Evolutionary conservation across 2,329 filamentous ascomycete species (phyloP).

Genomic region (Graphilbum ipis-grandicollis): DNA sequence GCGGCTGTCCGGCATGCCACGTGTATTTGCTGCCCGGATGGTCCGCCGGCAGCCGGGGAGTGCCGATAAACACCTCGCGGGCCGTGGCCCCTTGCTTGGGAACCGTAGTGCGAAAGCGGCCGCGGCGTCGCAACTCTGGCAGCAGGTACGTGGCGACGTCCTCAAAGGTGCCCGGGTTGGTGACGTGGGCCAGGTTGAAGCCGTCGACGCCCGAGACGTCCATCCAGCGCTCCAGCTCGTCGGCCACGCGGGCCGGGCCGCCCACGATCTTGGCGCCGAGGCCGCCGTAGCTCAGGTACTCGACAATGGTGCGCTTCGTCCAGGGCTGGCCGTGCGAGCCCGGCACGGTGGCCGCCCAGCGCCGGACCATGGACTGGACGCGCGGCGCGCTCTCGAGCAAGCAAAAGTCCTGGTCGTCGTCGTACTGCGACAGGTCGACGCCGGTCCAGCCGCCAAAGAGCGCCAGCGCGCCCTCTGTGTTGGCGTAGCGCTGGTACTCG

Average conservation of each 20-base stretch:
- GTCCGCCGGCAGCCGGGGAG: neutral
- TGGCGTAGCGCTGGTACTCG: conserved; percentile 5
- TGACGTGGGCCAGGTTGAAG: conserved; percentile 42
- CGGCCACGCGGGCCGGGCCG: conserved; percentile 45
- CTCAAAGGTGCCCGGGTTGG: conserved; percentile 39
- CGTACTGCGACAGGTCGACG: conserved; percentile 11
- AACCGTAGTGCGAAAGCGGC: conserved; percentile 11
- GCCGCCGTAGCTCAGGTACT: conserved; percentile 9
- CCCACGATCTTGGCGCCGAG: conserved; percentile 30
- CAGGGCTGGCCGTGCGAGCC: conserved; percentile 5
- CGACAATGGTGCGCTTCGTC: conserved; percentile 8
- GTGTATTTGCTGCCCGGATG: conserved; percentile 3
- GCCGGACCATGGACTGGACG: conserved; percentile 3
- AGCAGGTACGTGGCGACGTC: conserved; percentile 48
- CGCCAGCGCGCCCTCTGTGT: conserved; percentile 10
- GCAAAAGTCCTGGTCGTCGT: conserved; percentile 10
- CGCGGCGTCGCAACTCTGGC: conserved; percentile 41
- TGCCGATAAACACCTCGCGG: conserved; percentile 5
- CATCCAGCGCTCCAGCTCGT: conserved; percentile 51
- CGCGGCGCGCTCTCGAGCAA: conserved; percentile 1
- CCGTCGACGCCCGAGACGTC: conserved; percentile 53
- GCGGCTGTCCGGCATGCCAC: neutral
- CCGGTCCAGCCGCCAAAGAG: conserved; percentile 13
- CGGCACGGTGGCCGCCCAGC: conserved; percentile 4
- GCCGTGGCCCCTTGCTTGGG: conserved; percentile 4